Percentiles rank a stretch among this genome's conserved stretches.
Conservation (phyloP, 805 yeast genomes). For the Helenozyma rhizophorensis region DNA sequence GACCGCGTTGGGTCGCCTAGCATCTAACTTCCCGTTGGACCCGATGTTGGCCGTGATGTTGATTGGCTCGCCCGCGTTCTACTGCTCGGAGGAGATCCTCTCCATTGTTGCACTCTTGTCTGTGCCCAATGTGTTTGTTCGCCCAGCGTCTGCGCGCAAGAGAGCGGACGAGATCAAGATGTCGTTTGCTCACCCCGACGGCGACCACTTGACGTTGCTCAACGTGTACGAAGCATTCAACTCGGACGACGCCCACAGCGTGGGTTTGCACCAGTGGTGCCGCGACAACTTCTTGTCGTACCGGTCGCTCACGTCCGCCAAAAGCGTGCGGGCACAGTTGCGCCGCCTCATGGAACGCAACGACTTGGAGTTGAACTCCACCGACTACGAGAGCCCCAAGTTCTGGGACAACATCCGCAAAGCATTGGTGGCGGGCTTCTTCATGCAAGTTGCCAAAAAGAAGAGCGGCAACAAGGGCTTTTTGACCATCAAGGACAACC, state of each 20-base stretch:
- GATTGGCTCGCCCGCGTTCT: conserved; percentile 78
- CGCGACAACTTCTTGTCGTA: conserved; percentile 82
- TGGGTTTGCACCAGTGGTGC: conserved; percentile 80
- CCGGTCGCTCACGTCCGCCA: conserved; percentile 82
- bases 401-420: conserved; percentile 78
- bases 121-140: conserved; percentile 90
- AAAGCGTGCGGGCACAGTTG: conserved; percentile 79
- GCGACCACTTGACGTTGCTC: conserved; percentile 88
- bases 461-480: conserved; percentile 73
- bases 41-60: conserved; percentile 93
- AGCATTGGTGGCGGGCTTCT: conserved; percentile 88
- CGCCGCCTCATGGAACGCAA: conserved; percentile 76
- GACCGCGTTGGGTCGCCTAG: conserved; percentile 83
- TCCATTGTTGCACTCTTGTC: conserved; percentile 86
- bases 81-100: conserved; percentile 84
- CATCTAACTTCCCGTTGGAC: conserved; percentile 91
- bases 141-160: conserved; percentile 84
- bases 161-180: conserved; percentile 89
- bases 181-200: conserved; percentile 86
- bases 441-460: conserved; percentile 97
- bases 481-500: conserved; percentile 90
- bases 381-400: conserved; percentile 51
- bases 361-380: conserved; percentile 68
- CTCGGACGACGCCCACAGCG: conserved; percentile 63
- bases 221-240: conserved; percentile 85